These are phyloP conservation scores for Penicillium waksmanii DNA, from an alignment of 495 filamentous ascomycete genomes.

Conservation along the genomic window DNA sequence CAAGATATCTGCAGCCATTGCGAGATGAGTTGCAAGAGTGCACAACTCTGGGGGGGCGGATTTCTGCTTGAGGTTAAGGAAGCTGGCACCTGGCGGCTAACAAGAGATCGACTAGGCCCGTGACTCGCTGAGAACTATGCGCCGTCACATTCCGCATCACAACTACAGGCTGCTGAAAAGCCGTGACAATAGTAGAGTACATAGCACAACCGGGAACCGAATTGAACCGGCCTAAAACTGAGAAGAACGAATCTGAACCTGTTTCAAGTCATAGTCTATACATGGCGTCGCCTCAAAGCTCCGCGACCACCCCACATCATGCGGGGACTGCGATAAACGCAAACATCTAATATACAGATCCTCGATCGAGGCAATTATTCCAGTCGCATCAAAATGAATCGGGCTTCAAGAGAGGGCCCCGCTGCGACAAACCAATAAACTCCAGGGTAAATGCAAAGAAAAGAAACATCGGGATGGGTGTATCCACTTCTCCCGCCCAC, in stretches of 20 bases:
- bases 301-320: constrained; percentile 21
- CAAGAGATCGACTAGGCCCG: constrained; percentile 11
- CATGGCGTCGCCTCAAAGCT: constrained; percentile 24
- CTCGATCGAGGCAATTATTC: constrained; percentile 39
- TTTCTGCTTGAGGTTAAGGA: neutral
- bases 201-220: neutral
- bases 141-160: constrained; percentile 4
- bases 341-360: constrained; percentile 47
- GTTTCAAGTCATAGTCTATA: constrained; percentile 37
- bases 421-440: constrained; percentile 47
- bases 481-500: neutral
- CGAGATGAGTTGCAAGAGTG: neutral
- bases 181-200: neutral
- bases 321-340: constrained; percentile 30
- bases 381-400: constrained; percentile 39
- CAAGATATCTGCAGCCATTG: constrained; percentile 17
- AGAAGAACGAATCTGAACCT: constrained; percentile 20
- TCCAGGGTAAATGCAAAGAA: constrained; percentile 48
- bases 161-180: neutral
- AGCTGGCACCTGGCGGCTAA: constrained; percentile 3
- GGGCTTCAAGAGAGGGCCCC: constrained; percentile 36
- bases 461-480: constrained; percentile 15
- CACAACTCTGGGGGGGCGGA: neutral
- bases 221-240: neutral
- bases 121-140: constrained; percentile 7